Evolutionary conservation across 2,329 filamentous ascomycete species (phyloP).

Genomic region (Cryphonectria naterciae): DNA sequence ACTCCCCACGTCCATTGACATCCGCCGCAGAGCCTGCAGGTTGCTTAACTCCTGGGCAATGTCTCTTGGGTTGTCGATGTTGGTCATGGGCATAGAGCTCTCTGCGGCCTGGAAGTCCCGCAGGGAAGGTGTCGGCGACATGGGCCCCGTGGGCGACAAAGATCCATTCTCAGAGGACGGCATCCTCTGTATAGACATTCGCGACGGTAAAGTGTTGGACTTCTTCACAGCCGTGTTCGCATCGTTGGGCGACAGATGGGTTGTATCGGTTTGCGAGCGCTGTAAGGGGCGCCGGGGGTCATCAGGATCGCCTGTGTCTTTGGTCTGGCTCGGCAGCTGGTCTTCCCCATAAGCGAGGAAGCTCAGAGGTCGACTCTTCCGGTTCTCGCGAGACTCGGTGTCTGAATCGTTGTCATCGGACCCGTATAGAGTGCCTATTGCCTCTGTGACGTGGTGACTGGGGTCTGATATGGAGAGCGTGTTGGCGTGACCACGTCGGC

Average conservation of each 20-base stretch:
- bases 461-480: conserved; percentile 79
- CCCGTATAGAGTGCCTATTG: conserved; percentile 89
- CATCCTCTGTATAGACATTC: conserved; percentile 46
- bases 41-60: conserved; percentile 93
- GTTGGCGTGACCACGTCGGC: conserved; percentile 60
- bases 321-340: conserved; percentile 45
- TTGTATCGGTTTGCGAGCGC: conserved; percentile 53
- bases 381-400: conserved; percentile 45
- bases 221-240: conserved; percentile 46
- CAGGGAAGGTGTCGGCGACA: conserved; percentile 57
- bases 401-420: conserved; percentile 68
- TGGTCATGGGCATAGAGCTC: conserved; percentile 81
- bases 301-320: conserved; percentile 36
- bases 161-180: conserved; percentile 45
- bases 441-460: conserved; percentile 91
- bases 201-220: conserved; percentile 47
- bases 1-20: conserved; percentile 88
- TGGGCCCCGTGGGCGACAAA: conserved; percentile 40
- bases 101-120: conserved; percentile 60
- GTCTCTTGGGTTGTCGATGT: conserved; percentile 86
- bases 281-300: conserved; percentile 44
- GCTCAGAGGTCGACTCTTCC: conserved; percentile 69
- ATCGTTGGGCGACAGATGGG: conserved; percentile 28
- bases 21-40: conserved; percentile 82
- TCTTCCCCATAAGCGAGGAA: conserved; percentile 68